phyloP scores from a whole-genome alignment of 176 grass and related monocot species.

The Cymbopogon citratus region DNA sequence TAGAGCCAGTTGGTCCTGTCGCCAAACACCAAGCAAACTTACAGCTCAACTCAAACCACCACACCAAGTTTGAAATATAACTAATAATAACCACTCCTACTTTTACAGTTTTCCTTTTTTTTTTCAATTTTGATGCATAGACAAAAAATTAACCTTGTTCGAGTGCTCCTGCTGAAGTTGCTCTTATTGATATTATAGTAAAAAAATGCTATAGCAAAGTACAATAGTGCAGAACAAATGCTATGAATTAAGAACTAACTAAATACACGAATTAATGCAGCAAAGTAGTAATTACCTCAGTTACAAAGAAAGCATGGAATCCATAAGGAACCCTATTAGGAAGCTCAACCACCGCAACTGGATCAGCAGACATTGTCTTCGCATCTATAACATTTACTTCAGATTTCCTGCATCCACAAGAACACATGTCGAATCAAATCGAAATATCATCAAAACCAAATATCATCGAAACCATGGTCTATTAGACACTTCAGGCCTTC shows the following conservation, averaged over 20 bases:
- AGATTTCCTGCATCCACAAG: conserved; percentile 57
- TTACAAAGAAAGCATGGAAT: conserved; percentile 92
- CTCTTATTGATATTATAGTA: neutral
- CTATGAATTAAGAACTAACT: neutral
- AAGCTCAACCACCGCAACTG: conserved; percentile 77
- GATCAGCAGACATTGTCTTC: conserved; percentile 82
- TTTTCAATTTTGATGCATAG: neutral
- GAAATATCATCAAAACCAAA: neutral
- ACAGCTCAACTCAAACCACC: neutral
- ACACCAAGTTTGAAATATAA: neutral
- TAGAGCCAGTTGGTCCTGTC: conserved; percentile 40
- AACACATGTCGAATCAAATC: neutral
- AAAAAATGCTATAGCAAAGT: neutral
- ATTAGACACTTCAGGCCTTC: neutral
- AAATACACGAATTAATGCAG: neutral
- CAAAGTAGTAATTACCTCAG: conserved; percentile 43
- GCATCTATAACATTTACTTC: conserved; percentile 86
- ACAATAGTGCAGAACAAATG: neutral
- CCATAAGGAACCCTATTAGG: conserved; percentile 78
- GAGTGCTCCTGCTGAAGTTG: neutral
- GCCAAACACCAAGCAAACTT: neutral
- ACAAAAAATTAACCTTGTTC: neutral
- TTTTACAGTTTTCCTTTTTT: neutral
- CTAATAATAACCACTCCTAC: neutral
- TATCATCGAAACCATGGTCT: neutral